Base-by-base conservation (phyloP, 116 monocot genomes). In the Zostera marina region DNA sequence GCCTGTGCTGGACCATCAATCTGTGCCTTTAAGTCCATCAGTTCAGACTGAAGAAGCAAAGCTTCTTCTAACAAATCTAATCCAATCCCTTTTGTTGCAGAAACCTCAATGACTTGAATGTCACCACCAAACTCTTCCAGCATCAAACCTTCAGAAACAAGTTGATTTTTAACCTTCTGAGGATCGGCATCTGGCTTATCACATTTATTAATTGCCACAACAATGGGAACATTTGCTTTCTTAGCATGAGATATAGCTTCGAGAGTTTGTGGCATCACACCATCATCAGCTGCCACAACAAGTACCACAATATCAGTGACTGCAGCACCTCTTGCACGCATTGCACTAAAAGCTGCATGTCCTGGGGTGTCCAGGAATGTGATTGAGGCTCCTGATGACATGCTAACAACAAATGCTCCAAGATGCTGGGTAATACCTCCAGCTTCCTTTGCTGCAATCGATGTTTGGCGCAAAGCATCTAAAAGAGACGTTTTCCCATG, bases 401-500 rank as follows among this genome's bases (percentile, higher is more conserved):
- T 86, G 24, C 56, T 61, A 5, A 98, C 86, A 52, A 98, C 82
- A 70, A 98, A 98, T 21, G 98, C 90, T 68, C 98, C 98, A 19
- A 98, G 54, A 67, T 98, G 98, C 60, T 98, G 98, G 13, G 98
- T 98, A 9, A 98, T 98, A 22, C 98, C 98, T 23, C 98, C 98
- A 56, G 98, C 98, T 75, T 98, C 98, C 67, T 74, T 86, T 42
- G 98, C 98, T n/a, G 98, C 98, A 59, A 98, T 72, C 59, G 98
- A 83, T 47, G 98, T 98, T 64, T 81, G 76, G 7, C 91, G 82
- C 48, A 98, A 60, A 38, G 91, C 82, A 69, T 98, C 98, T 47
- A 98, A 75, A 48, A 98, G 81, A 22, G 98, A 98, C 8, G 98
- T 98, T 72, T 98, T 98, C 9, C 98, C 98, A 78, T 98, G 98